A percentile compares a stretch with the other conserved stretches of the same genome.
Conservation (phyloP, 306 rosid genomes). For the Erythrophleum fordii region DNA sequence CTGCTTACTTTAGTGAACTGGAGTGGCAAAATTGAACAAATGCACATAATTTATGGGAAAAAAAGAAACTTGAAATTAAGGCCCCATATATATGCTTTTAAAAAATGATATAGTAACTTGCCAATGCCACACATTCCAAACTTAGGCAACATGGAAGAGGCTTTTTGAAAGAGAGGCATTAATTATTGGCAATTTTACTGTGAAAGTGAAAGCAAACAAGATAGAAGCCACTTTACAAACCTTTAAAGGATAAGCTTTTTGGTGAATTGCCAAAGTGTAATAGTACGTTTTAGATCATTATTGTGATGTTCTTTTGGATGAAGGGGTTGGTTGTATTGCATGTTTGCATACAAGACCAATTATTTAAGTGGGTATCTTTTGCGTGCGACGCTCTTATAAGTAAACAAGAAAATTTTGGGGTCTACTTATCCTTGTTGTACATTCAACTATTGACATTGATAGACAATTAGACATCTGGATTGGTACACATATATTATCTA, state of each 20-base stretch:
- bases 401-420: constrained; percentile 37
- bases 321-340: background rate
- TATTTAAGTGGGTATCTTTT: constrained; percentile 43
- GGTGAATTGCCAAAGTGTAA: background rate
- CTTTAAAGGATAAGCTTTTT: constrained; percentile 7
- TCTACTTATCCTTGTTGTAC: constrained; percentile 42
- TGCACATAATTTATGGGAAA: background rate
- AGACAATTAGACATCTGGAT: constrained; percentile 7
- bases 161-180: constrained; percentile 14
- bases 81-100: background rate
- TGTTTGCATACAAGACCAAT: background rate
- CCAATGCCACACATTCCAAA: constrained; percentile 5
- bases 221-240: constrained; percentile 18
- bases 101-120: background rate
- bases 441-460: constrained; percentile 27
- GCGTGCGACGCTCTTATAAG: constrained; percentile 53
- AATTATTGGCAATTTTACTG: constrained; percentile 36
- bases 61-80: background rate
- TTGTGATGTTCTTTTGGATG: constrained; percentile 29
- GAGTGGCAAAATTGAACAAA: background rate
- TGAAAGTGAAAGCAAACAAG: constrained; percentile 24
- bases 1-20: background rate
- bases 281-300: constrained; percentile 34
- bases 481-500: constrained; percentile 4
- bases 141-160: constrained; percentile 5